A percentile compares a stretch with the other conserved stretches of the same genome.
Conservation (phyloP, 768 basidiomycete species). For the Favolaschia claudopus region DNA sequence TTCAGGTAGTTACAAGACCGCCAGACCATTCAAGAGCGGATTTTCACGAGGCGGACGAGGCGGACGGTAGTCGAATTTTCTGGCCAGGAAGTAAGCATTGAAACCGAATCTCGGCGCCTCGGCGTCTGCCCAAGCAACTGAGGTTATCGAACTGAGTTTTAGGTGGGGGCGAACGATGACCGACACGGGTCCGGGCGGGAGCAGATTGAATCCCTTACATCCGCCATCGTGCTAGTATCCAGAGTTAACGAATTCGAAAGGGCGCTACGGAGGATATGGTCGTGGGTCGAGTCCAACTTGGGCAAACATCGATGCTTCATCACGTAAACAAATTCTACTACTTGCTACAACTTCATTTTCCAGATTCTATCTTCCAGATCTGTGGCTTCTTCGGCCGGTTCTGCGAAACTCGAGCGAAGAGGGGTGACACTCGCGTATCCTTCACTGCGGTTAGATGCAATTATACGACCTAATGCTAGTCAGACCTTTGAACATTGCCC, state of each 20-base stretch:
- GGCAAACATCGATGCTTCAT: background rate
- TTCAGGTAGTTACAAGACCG: too few relatives aligned
- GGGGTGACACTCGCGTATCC: constrained; percentile 80
- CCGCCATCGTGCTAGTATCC: too few relatives aligned
- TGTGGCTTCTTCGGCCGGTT: constrained; percentile 49
- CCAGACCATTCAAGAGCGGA: constrained; percentile 1
- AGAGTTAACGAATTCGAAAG: too few relatives aligned
- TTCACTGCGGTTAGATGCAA: background rate
- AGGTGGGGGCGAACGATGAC: too few relatives aligned
- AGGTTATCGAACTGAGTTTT: too few relatives aligned
- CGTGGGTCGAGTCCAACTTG: background rate
- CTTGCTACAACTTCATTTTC: constrained; percentile 66
- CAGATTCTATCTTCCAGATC: constrained; percentile 53
- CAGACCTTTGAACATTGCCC: constrained; percentile 71
- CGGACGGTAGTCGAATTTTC: background rate
- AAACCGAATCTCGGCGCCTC: background rate
- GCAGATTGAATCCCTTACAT: too few relatives aligned
- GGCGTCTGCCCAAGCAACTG: too few relatives aligned
- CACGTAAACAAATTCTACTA: too few relatives aligned
- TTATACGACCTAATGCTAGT: background rate
- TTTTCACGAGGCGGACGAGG: background rate
- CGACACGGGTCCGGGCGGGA: too few relatives aligned
- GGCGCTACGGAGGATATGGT: background rate
- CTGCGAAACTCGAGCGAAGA: constrained; percentile 76
- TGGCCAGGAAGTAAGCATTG: background rate